Evolutionary conservation across 768 basidiomycete genomes (phyloP).

Genomic region (Serendipita vermifera): DNA sequence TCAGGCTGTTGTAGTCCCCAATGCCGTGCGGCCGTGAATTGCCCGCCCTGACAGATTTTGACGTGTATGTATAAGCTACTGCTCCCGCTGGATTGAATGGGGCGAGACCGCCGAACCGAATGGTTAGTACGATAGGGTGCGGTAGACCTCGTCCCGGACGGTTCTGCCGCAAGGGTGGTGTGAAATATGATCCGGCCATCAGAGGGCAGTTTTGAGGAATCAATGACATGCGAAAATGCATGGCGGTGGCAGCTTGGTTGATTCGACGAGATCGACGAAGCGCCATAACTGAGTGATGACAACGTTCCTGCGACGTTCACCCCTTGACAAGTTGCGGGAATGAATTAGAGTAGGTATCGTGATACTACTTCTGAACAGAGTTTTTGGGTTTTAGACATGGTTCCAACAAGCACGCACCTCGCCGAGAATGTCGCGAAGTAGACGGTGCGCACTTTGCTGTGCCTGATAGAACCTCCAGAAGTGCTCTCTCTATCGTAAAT

Average conservation of each 20-base stretch:
- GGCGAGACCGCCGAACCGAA: no score
- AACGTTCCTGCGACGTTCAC: no score
- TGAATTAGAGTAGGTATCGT: not conserved
- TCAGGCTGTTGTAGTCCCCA: not conserved
- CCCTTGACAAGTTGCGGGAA: not conserved
- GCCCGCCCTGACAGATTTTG: not conserved
- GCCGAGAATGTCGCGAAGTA: not conserved
- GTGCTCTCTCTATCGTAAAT: not conserved
- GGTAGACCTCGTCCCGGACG: no score
- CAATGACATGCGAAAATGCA: not conserved
- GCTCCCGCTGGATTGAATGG: no score
- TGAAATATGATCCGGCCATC: not conserved
- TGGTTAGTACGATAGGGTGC: no score
- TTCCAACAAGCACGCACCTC: not conserved
- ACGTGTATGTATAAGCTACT: not conserved
- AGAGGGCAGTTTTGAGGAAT: not conserved
- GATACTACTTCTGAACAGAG: not conserved
- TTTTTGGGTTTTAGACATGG: not conserved
- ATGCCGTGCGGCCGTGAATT: not conserved
- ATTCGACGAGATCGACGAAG: not conserved
- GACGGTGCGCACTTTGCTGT: not conserved
- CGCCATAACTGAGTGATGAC: not conserved
- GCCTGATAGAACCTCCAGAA: not conserved
- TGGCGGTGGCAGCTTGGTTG: not conserved
- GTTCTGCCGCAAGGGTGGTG: no score